A percentile compares a stretch with the other conserved stretches of the same genome.
phyloP scores from a whole-genome alignment of 768 basidiomycete genomes.

The Grammothele lineata region DNA sequence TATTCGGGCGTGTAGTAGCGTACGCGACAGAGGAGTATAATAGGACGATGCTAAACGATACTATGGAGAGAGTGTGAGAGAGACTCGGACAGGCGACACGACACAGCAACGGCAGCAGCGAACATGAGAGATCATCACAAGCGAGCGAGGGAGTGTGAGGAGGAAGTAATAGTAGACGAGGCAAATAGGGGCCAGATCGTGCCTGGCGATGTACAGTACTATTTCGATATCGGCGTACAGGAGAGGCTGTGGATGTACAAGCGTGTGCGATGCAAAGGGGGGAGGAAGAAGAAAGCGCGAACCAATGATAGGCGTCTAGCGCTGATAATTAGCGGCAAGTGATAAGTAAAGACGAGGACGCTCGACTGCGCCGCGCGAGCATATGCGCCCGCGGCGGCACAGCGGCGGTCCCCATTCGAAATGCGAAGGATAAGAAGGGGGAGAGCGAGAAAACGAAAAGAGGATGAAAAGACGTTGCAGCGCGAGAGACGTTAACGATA shows the following conservation, averaged over 20 bases:
- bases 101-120: too few relatives aligned
- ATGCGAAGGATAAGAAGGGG: not conserved
- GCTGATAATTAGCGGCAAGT: conserved; percentile 4
- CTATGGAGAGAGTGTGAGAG: too few relatives aligned
- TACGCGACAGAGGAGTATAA: too few relatives aligned
- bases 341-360: not conserved
- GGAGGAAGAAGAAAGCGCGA: not conserved
- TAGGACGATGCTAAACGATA: too few relatives aligned
- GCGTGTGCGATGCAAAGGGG: not conserved
- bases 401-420: too few relatives aligned
- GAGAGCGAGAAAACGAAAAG: not conserved
- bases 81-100: too few relatives aligned
- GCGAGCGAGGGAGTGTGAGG: too few relatives aligned
- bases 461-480: not conserved
- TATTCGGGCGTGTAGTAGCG: too few relatives aligned
- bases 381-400: not conserved
- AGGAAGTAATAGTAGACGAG: too few relatives aligned
- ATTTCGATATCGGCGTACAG: conserved; percentile 6
- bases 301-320: conserved; percentile 4
- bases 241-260: conserved; percentile 2
- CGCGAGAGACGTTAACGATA: conserved; percentile 10
- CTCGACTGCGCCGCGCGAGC: not conserved
- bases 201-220: too few relatives aligned
- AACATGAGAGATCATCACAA: too few relatives aligned
- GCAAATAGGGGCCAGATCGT: too few relatives aligned